phyloP scores from a whole-genome alignment of 495 filamentous ascomycete genomes.

The Saxispiralis lemnorum region DNA sequence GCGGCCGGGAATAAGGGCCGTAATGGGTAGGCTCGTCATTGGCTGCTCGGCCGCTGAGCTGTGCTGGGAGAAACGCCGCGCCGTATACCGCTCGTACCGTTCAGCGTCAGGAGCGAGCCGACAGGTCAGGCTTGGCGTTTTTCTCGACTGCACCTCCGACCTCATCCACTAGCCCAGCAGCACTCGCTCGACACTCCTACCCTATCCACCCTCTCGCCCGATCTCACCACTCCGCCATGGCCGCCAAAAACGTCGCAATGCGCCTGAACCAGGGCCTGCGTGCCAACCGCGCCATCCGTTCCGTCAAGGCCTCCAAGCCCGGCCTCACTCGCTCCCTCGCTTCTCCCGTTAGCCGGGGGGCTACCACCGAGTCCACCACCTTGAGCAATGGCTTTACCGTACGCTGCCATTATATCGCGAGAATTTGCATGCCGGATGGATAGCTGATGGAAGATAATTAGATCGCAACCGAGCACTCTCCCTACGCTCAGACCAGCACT shows the following conservation, averaged over 20 bases:
- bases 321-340: constrained; percentile 62
- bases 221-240: constrained; percentile 40
- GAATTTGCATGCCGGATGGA: neutral
- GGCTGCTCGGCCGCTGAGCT: too few relatives aligned
- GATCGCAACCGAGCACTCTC: constrained; percentile 96
- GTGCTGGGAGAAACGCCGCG: too few relatives aligned
- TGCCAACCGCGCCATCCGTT: constrained; percentile 56
- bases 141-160: too few relatives aligned
- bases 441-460: constrained; percentile 26
- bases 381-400: constrained; percentile 94
- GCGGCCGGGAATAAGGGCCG: too few relatives aligned
- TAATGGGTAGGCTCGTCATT: neutral
- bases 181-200: constrained; percentile 13
- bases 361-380: constrained; percentile 84
- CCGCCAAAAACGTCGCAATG: constrained; percentile 79
- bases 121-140: too few relatives aligned
- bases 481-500: constrained; percentile 94
- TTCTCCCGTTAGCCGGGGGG: constrained; percentile 53
- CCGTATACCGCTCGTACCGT: too few relatives aligned
- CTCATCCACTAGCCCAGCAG: neutral
- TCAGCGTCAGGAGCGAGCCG: too few relatives aligned
- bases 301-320: constrained; percentile 32
- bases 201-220: constrained; percentile 14
- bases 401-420: constrained; percentile 23
- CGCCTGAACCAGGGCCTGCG: constrained; percentile 76